phyloP scores from a whole-genome alignment of 208 protist genomes.

The Naegleria fowleri region DNA sequence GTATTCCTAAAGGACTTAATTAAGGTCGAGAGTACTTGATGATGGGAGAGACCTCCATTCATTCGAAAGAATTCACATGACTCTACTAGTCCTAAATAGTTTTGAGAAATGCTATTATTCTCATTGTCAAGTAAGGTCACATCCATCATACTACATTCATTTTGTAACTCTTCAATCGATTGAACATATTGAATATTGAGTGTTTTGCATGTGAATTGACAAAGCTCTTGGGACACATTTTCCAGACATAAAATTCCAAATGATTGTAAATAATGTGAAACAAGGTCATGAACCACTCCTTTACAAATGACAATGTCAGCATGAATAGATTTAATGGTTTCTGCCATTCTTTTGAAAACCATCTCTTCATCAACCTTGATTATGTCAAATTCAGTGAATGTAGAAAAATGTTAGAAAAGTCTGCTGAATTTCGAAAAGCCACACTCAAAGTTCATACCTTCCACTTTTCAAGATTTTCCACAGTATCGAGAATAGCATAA shows the following conservation, averaged over 20 bases:
- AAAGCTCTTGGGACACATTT: background rate
- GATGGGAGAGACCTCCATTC: too few relatives aligned
- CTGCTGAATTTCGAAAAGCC: too few relatives aligned
- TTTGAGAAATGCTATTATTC: too few relatives aligned
- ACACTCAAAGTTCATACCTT: too few relatives aligned
- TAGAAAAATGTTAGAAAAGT: background rate
- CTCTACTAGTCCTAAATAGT: too few relatives aligned
- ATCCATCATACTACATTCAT: background rate
- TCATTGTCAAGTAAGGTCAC: background rate
- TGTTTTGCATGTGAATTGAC: background rate
- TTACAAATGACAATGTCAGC: background rate
- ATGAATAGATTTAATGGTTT: background rate
- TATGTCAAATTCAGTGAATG: background rate
- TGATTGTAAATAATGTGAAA: background rate
- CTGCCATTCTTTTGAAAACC: background rate
- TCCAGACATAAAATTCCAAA: background rate
- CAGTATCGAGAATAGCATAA: background rate
- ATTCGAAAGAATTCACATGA: too few relatives aligned
- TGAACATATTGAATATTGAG: background rate
- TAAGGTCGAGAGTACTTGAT: too few relatives aligned
- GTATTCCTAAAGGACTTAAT: background rate
- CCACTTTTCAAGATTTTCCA: background rate
- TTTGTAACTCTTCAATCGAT: background rate
- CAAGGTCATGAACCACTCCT: background rate
- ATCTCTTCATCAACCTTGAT: conserved; percentile 23